Base-by-base conservation (phyloP, 768 basidiomycete species). In the Panaeolus cyanescens region DNA sequence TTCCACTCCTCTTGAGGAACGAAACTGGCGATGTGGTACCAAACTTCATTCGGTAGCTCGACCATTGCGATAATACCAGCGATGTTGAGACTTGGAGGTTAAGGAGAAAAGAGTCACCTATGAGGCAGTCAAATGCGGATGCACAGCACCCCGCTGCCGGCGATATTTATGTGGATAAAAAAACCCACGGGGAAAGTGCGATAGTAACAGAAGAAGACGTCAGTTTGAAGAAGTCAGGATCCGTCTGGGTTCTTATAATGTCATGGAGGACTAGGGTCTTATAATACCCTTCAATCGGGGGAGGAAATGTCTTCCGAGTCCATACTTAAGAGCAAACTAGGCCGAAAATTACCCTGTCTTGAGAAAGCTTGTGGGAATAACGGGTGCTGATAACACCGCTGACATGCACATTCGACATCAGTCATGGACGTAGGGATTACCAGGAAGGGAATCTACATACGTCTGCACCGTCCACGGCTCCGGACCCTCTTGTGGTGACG, bases 401-500 rank as follows among this genome's bases (percentile, higher is more conserved):
- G 22, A 50, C 45, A 25, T 5, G 13, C 25, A 50, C 45, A 25
- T 5, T 28, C 25, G 45, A 50, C 25, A 28, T 50, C 45, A 50
- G 45, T 30, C 45, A 50, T 50, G n/a, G n/a, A n/a, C n/a, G n/a
- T n/a, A 28, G 45, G 45, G 6, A 50, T 50, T 50, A 50, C 45
- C 45, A 50, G 45, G 45, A 50, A 50, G 45, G 45, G 45, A 50
- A 50, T 28, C 45, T 50, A 50, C 45, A 50, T 50, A 13, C n/a
- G n/a, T n/a, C n/a, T n/a, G n/a, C n/a, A n/a, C n/a, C n/a, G 45
- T 25, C 25, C 8, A 28, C 45, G 45, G 45, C 13, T 50, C 45
- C 45, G 45, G 45, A 50, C 12, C 7, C 45, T 28, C 45, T 50
- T 50, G 45, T 5, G 45, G 30, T 50, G 13, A 15, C 30, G n/a